A percentile compares a stretch with the other conserved stretches of the same genome.
Conservation (phyloP, 2,329 filamentous ascomycete genomes). For the Didymella keratinophila region DNA sequence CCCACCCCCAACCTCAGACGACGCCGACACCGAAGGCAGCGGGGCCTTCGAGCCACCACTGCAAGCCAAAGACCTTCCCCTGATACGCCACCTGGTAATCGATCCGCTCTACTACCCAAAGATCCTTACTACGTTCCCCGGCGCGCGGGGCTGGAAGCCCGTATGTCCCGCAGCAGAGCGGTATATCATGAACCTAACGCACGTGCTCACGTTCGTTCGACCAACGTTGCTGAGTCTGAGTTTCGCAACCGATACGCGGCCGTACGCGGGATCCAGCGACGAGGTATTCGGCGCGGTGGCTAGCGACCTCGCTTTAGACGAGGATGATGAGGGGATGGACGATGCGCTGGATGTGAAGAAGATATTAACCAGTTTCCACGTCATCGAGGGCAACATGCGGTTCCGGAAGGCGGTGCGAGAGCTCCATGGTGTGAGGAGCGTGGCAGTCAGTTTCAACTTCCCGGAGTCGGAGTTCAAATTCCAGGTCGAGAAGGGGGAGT, state of each 20-base stretch:
- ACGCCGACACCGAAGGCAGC: slow-evolving; percentile 16
- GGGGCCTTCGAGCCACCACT: slow-evolving; percentile 42
- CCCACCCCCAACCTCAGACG: slow-evolving; percentile 5
- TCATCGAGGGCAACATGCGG: slow-evolving; percentile 28
- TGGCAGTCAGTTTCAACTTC: slow-evolving; percentile 40
- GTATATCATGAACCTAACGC: slow-evolving; percentile 32
- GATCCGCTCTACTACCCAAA: slow-evolving; percentile 40
- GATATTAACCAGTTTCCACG: slow-evolving; percentile 36
- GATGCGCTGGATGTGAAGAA: slow-evolving; percentile 27
- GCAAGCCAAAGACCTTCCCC: slow-evolving; percentile 26
- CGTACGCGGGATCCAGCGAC: slow-evolving; percentile 18
- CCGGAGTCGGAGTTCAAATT: slow-evolving; percentile 40
- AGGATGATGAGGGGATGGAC: slow-evolving; percentile 4
- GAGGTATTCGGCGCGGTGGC: slow-evolving; percentile 2
- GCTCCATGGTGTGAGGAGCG: slow-evolving; percentile 14
- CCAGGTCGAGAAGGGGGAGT: slow-evolving; percentile 18
- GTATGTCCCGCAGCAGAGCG: slow-evolving; percentile 29
- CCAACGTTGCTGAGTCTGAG: slow-evolving; percentile 21
- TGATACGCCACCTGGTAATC: slow-evolving; percentile 38
- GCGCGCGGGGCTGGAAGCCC: slow-evolving; percentile 25
- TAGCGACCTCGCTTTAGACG: background rate
- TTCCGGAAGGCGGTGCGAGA: slow-evolving; percentile 30
- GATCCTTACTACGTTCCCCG: slow-evolving; percentile 1
- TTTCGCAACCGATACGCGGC: slow-evolving; percentile 27
- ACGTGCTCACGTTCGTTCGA: slow-evolving; percentile 25